Base-by-base conservation (phyloP, 2,329 filamentous ascomycete genomes). In the Chaetoscypha palmicola region DNA sequence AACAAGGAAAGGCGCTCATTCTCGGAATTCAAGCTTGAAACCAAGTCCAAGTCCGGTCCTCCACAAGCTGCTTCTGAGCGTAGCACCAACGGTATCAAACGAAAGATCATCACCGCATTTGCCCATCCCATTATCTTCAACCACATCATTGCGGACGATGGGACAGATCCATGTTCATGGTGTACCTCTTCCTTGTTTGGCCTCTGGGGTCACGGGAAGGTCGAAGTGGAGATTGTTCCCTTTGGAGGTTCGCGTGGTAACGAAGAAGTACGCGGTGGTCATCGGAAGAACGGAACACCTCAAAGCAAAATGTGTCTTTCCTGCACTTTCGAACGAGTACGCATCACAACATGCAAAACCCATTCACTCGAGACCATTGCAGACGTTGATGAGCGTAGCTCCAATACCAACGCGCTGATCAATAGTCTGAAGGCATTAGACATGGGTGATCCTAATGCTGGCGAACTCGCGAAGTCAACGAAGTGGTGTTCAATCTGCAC, bases 71-170 rank as follows among this genome's bases (percentile, higher is more conserved):
- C n/a, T n/a, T n/a, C n/a, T n/a, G n/a, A n/a, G n/a, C n/a, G n/a
- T n/a, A n/a, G n/a, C n/a, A n/a, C n/a, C n/a, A 28, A 28, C 24
- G 12, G 12, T 28, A 28, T 7, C 24, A 28, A 28, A 7, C 24
- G 24, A 28, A 28, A n/a, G n/a, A 58, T 60, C 26, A 51, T n/a
- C 1, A 62, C 59, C 1, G 19, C 41, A 0, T 61, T 59, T 38
- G 52, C 50, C 5, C 58, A 61, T 34, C 59, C 59, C 0, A 55
- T 62, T 3, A 46, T 20, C 2, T 61, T 62, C 50, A 58, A 59
- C 37, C 53, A 55, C 45, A 26, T 38, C 2, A 39, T 53, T 5
- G 38, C 45, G 21, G n/a, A 35, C 11, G 21, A 31, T 12, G 30
- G 17, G n/a, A 38, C 34, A 9, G 14, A 46, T 4, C 48, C 51